A percentile compares a stretch with the other conserved stretches of the same genome.
Conservation (phyloP, 208 protist genomes). For the Spongospora subterranea region DNA sequence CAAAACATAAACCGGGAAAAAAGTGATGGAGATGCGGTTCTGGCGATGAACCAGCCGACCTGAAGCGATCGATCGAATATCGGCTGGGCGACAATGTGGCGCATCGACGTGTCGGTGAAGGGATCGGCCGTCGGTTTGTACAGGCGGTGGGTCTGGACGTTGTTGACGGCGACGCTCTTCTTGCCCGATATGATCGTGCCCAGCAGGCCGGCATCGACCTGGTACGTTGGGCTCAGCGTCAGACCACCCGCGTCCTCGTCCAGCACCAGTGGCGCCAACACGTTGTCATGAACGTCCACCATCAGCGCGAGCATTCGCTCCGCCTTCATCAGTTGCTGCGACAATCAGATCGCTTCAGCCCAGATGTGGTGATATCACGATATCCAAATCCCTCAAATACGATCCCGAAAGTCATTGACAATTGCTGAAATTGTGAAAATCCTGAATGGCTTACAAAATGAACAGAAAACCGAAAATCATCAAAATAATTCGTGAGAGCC, state of each 20-base stretch:
- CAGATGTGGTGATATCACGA: no score
- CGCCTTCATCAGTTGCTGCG: not conserved
- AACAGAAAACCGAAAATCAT: no score
- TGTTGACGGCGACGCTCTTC: conserved; percentile 17
- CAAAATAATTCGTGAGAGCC: not conserved
- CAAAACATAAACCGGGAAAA: no score
- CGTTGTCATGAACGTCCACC: not conserved
- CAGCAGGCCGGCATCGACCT: not conserved
- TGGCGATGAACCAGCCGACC: no score
- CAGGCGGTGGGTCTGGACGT: conserved; percentile 24
- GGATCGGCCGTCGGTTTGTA: conserved; percentile 15
- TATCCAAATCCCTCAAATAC: no score
- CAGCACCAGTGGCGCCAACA: not conserved
- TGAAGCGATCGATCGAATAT: conserved; percentile 28
- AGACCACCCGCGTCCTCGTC: not conserved
- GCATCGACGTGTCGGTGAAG: conserved; percentile 24
- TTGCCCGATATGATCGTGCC: not conserved
- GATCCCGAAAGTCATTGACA: no score
- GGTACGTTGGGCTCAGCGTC: not conserved
- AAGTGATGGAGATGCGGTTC: no score
- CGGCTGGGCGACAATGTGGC: not conserved
- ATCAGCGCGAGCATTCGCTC: conserved; percentile 18
- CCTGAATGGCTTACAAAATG: no score
- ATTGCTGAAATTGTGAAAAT: no score
- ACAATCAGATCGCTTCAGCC: not conserved